phyloP scores from a whole-genome alignment of 2,329 filamentous ascomycete species.

The Penicillium thymicola region DNA sequence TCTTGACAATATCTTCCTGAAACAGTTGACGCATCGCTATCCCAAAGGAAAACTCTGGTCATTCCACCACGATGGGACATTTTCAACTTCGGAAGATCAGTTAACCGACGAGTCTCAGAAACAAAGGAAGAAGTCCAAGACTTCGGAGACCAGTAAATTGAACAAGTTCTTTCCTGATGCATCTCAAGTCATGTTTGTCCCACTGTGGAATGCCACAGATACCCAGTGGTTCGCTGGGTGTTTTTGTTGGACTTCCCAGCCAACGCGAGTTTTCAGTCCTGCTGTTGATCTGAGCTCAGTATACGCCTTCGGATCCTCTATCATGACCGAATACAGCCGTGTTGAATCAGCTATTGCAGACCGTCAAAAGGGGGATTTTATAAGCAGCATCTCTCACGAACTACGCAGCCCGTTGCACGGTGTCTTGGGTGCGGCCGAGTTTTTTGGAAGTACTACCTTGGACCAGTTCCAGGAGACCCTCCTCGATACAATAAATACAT shows the following conservation, averaged over 20 bases:
- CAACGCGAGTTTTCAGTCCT: slow-evolving; percentile 22
- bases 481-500: slow-evolving; percentile 48
- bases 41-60: slow-evolving; percentile 17
- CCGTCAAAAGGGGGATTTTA: slow-evolving; percentile 50
- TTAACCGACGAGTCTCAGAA: slow-evolving; percentile 46
- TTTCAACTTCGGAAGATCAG: slow-evolving; percentile 15
- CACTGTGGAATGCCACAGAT: slow-evolving; percentile 32
- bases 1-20: slow-evolving; percentile 12
- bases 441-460: slow-evolving; percentile 44
- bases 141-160: slow-evolving; percentile 6
- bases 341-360: slow-evolving; percentile 37
- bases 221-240: slow-evolving; percentile 30
- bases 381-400: slow-evolving; percentile 52
- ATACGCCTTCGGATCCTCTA: slow-evolving; percentile 33
- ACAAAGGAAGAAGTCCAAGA: background rate
- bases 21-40: slow-evolving; percentile 10
- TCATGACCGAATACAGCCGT: slow-evolving; percentile 38
- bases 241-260: slow-evolving; percentile 25
- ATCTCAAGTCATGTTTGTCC: slow-evolving; percentile 27
- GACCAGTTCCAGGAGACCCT: slow-evolving; percentile 40
- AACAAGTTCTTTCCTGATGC: slow-evolving; percentile 24
- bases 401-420: slow-evolving; percentile 47
- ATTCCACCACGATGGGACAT: slow-evolving; percentile 13
- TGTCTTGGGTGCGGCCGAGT: slow-evolving; percentile 46
- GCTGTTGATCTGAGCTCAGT: slow-evolving; percentile 34